Evolutionary conservation across 345 rosid genomes (phyloP).

Genomic region (Sonneratia caseolaris): DNA sequence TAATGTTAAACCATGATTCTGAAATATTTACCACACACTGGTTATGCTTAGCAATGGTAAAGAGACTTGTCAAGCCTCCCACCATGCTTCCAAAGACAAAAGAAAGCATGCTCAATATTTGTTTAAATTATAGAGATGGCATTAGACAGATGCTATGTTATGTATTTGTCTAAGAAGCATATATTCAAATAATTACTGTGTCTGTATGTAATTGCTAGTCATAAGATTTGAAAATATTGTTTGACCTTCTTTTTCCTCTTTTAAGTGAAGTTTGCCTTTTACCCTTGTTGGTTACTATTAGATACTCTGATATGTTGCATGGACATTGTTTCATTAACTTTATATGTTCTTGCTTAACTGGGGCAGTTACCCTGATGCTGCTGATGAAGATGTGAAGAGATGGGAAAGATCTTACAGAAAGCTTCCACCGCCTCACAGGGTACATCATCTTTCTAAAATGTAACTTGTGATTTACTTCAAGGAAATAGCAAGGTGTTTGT

Average conservation of each 20-base stretch:
- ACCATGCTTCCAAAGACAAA: not conserved
- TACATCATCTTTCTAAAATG: slow-evolving; percentile 6
- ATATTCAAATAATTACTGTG: not conserved
- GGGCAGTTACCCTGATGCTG: slow-evolving; percentile 75
- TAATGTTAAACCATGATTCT: not conserved
- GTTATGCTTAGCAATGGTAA: no score
- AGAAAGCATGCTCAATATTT: not conserved
- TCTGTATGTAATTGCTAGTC: not conserved
- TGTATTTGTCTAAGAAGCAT: not conserved
- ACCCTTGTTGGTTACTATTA: not conserved
- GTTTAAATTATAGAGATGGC: not conserved
- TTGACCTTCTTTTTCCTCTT: not conserved
- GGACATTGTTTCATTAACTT: not conserved
- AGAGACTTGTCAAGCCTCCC: not conserved
- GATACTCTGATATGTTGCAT: not conserved
- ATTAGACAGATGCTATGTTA: no score
- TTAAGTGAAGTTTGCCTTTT: not conserved
- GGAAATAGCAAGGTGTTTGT: no score
- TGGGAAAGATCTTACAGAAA: slow-evolving; percentile 70
- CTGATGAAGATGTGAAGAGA: slow-evolving; percentile 74
- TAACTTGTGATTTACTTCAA: slow-evolving; percentile 4
- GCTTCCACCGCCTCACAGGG: slow-evolving; percentile 77
- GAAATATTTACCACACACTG: not conserved
- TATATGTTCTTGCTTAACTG: not conserved
- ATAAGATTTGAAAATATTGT: not conserved